Evolutionary conservation across 1,284 basidiomycete species (phyloP), one percentile per base, ranked within the genome.

Genomic region (Peniophora sp.): DNA sequence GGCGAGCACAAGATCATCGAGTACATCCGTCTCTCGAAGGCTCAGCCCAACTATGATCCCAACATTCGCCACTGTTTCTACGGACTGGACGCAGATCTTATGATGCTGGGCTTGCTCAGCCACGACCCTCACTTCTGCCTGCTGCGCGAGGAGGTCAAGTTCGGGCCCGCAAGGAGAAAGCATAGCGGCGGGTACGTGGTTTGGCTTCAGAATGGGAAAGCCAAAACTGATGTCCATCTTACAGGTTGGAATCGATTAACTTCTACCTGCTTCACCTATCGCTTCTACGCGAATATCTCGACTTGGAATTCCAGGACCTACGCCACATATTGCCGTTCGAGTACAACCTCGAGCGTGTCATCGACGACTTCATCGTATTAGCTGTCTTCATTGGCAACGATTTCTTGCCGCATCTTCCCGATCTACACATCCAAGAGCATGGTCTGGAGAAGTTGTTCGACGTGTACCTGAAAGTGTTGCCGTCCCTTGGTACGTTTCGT

Each of bases 1-100:
- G 97, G 97, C 56, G 97, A 99, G 67, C 97, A 99, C 79, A 99
- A 99, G 77, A 96, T 99, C 61, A 98, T 99, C 89, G 97, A 99
- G 67, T 99, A 96, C 69, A 98, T 99, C 63, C 88, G 97, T 48
- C 73, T 93, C 55, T 85, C 85, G 52, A 92, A 96, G 61, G 94
- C 97, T 23, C 97, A 99, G 68, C 90, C 90, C 9, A 89, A 90
- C 64, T 97, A 99, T 72, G 84, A 94, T 66, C 89, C 92, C 19
- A 95, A 96, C 63, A 76, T 92, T 49, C 85, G 97, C 57, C 97
- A 99, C 70, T 99, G 97, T 69, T 73, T 99, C 52, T 99, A 99
- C 69, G 97, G 97, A 44, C 83, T 99, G 35, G 97, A 99, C 65
- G 97, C 97, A 49, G 97, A 99, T 71, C 72, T 99, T 55, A 92